These are phyloP conservation scores for Penicillium crustosum DNA, from an alignment of 2,329 filamentous ascomycete genomes.

Conservation along the genomic window DNA sequence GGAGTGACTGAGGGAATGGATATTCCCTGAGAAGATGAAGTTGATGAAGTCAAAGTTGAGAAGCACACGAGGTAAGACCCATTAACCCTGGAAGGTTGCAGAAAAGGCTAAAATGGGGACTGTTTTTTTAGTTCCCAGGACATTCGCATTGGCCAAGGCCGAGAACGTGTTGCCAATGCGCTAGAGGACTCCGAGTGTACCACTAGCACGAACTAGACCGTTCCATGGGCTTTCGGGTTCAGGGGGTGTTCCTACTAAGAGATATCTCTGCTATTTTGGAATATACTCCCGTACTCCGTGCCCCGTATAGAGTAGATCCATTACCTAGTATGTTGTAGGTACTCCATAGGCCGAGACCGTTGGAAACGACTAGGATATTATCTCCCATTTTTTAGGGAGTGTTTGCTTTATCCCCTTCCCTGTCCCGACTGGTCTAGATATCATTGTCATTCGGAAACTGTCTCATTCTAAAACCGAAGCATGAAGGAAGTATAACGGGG, in stretches of 20 bases:
- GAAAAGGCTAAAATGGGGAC: background rate
- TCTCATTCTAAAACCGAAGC: background rate
- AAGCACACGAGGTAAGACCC: background rate
- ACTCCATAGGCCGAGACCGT: no score
- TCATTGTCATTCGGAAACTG: background rate
- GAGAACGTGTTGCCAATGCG: conserved; percentile 4
- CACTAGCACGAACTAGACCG: conserved; percentile 27
- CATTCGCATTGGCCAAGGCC: conserved; percentile 15
- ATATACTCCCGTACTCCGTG: no score
- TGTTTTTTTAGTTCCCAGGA: background rate
- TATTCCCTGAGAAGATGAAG: background rate
- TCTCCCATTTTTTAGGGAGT: no score
- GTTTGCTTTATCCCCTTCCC: background rate
- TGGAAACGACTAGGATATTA: no score
- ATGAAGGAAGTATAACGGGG: background rate
- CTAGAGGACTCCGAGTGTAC: background rate
- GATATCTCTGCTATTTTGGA: background rate
- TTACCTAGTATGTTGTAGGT: background rate
- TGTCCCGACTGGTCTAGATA: background rate
- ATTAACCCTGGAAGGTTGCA: background rate
- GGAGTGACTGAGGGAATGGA: background rate
- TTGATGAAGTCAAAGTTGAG: background rate
- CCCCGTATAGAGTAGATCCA: background rate
- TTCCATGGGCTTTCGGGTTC: conserved; percentile 16
- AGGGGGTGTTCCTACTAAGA: background rate